phyloP scores from a whole-genome alignment of 148 eudicot genomes.

The Suaeda aralocaspica region DNA sequence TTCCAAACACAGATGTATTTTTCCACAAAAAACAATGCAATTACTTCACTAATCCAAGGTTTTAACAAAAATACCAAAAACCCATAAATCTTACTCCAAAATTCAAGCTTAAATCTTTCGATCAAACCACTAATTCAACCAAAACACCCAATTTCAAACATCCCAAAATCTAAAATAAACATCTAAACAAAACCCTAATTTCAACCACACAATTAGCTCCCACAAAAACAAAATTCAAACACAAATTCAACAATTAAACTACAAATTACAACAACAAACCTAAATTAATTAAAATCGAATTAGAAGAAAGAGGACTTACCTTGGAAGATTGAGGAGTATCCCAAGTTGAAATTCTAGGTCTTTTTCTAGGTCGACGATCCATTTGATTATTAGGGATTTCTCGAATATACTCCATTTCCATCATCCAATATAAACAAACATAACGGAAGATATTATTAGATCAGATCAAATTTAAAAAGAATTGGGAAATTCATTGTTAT shows the following conservation, averaged over 20 bases:
- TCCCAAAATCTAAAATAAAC: background rate
- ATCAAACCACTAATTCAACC: background rate
- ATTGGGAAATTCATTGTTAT: slow-evolving; percentile 14
- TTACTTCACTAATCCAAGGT: too few species aligned
- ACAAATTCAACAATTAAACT: background rate
- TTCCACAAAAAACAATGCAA: too few species aligned
- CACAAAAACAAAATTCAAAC: background rate
- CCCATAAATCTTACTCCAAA: too few species aligned
- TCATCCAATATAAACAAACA: slow-evolving; percentile 10
- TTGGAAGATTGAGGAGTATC: slow-evolving; percentile 45
- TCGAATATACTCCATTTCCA: slow-evolving; percentile 45
- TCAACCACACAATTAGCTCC: background rate
- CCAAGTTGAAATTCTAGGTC: slow-evolving; percentile 48
- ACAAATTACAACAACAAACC: background rate
- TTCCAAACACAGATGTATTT: background rate
- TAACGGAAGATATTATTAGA: background rate
- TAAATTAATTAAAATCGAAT: too few species aligned
- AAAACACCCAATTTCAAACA: background rate
- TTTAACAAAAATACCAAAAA: too few species aligned
- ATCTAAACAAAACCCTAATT: slow-evolving; percentile 4
- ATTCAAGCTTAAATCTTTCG: background rate
- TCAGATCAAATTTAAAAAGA: background rate
- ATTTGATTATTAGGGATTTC: slow-evolving; percentile 40
- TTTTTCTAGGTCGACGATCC: slow-evolving; percentile 67
- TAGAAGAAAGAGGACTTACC: slow-evolving; percentile 27